Conservation (phyloP, 2,329 filamentous ascomycete genomes). For the Fusarium sp. region DNA sequence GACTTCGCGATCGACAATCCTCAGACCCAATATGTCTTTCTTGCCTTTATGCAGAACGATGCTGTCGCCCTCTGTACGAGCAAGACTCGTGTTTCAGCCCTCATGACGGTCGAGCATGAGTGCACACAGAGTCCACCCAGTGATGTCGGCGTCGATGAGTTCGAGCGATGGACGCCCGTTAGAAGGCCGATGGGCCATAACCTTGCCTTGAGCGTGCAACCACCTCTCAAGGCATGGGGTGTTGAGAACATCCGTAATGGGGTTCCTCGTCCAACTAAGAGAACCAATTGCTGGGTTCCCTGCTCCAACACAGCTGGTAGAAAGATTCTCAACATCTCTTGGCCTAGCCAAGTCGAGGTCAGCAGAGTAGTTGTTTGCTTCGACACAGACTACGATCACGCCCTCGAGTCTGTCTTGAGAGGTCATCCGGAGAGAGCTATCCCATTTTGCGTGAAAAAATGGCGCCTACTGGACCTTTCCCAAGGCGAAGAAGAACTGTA, state of each 20-base stretch:
- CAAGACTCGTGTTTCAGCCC: slow-evolving; percentile 10
- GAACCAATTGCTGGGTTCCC: slow-evolving; percentile 18
- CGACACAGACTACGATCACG: slow-evolving; percentile 20
- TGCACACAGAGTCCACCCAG: slow-evolving; percentile 6
- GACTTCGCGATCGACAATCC: slow-evolving; percentile 8
- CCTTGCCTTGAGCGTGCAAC: background rate
- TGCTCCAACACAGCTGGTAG: background rate
- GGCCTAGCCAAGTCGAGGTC: background rate
- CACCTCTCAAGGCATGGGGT: background rate
- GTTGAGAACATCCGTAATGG: background rate
- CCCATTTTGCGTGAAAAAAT: slow-evolving; percentile 20
- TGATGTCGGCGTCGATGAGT: slow-evolving; percentile 10
- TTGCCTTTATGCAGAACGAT: slow-evolving; percentile 10
- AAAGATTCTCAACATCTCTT: background rate
- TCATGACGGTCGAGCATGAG: slow-evolving; percentile 21
- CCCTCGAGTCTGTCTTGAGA: slow-evolving; percentile 11
- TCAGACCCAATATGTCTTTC: slow-evolving; percentile 19
- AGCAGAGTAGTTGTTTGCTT: slow-evolving; percentile 1
- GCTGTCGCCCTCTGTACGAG: slow-evolving; percentile 11
- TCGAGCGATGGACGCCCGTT: slow-evolving; percentile 19
- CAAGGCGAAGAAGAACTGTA: background rate
- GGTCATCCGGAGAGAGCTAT: slow-evolving; percentile 14
- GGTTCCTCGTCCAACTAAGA: slow-evolving; percentile 6
- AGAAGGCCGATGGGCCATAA: slow-evolving; percentile 6
- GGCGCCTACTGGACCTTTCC: slow-evolving; percentile 2